A percentile compares a stretch with the other conserved stretches of the same genome.
phyloP scores from a whole-genome alignment of 176 grass and related monocot species.

The Hsuehochloa calcarea region DNA sequence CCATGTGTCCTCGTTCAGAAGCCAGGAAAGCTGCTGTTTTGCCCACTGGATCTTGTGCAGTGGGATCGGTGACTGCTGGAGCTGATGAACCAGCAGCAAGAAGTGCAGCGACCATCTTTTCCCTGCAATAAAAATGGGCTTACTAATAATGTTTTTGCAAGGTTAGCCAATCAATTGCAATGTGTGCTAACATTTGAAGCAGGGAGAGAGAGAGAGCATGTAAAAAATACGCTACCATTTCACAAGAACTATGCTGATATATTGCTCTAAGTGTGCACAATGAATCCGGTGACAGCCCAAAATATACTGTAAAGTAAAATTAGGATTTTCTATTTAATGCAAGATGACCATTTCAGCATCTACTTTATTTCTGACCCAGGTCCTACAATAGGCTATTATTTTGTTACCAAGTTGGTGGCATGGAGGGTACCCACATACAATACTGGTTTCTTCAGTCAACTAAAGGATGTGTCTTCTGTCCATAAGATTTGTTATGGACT shows the following conservation, averaged over 20 bases:
- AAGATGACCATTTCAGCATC: neutral
- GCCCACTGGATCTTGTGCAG: conserved; percentile 82
- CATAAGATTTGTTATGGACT: conserved; percentile 12
- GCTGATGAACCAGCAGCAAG: conserved; percentile 80
- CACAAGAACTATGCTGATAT: neutral
- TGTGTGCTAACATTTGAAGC: neutral
- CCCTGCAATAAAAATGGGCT: conserved; percentile 49
- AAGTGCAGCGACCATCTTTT: conserved; percentile 89
- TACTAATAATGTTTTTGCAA: neutral
- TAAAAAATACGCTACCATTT: neutral
- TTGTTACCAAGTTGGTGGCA: neutral
- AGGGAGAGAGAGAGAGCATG: neutral
- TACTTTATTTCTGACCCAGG: neutral
- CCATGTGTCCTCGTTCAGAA: conserved; percentile 69
- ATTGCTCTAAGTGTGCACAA: neutral
- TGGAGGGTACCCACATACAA: no score
- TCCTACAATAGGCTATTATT: neutral
- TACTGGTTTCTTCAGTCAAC: neutral
- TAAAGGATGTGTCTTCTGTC: neutral
- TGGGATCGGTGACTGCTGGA: conserved; percentile 85
- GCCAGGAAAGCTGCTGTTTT: conserved; percentile 95
- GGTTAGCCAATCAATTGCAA: neutral
- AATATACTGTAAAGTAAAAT: conserved; percentile 4
- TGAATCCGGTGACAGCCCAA: neutral
- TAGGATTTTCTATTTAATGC: conserved; percentile 14